Evolutionary conservation across 192 early-diverging fungal species (phyloP).

Genomic region (Mortierella claussenii): DNA sequence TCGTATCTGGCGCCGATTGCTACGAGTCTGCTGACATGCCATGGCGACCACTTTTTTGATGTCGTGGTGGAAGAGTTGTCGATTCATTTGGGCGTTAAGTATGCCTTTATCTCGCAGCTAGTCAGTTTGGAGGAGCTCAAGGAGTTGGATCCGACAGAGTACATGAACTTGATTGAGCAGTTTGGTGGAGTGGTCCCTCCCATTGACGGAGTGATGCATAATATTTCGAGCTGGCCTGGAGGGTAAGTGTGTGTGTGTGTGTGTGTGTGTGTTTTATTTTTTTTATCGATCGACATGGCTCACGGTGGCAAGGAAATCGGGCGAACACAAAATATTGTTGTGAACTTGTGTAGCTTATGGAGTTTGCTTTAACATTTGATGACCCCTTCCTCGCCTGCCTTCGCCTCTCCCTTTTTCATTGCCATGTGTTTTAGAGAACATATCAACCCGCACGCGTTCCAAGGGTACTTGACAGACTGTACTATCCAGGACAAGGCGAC

Average conservation of each 20-base stretch:
- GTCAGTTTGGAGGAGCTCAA: conserved; percentile 51
- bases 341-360: not conserved
- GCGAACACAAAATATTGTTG: not conserved
- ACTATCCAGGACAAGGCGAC: conserved; percentile 48
- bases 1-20: conserved; percentile 43
- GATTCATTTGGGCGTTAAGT: conserved; percentile 38
- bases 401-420: not conserved
- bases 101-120: conserved; percentile 44
- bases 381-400: too few relatives aligned
- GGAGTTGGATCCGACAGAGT: conserved; percentile 48
- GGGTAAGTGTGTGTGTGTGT: too few relatives aligned
- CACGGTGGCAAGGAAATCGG: not conserved
- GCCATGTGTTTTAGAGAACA: conserved; percentile 9
- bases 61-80: conserved; percentile 35
- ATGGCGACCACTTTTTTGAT: conserved; percentile 47
- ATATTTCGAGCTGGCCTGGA: conserved; percentile 50
- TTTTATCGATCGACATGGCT: not conserved
- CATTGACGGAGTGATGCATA: conserved; percentile 50
- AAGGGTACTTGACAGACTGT: conserved; percentile 47
- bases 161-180: conserved; percentile 41
- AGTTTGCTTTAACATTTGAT: not conserved
- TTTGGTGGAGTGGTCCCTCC: conserved; percentile 44
- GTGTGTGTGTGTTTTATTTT: not conserved
- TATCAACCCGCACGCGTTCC: conserved; percentile 50
- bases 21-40: conserved; percentile 30